Conservation (phyloP, 495 filamentous ascomycete species). For the Penicillium salamii region DNA sequence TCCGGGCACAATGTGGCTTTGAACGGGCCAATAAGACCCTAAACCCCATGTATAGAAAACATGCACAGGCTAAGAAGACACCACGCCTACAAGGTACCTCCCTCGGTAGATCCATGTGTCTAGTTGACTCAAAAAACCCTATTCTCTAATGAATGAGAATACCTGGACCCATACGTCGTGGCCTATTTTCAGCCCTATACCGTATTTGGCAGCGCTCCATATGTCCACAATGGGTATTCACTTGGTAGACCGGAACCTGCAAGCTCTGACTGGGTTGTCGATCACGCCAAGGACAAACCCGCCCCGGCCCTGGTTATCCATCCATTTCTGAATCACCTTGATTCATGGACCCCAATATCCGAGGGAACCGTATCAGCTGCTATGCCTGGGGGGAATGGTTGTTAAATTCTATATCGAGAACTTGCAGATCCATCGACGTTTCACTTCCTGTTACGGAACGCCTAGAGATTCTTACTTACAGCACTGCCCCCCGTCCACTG, state of each 20-base stretch:
- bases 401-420: slow-evolving; percentile 1
- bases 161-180: not conserved
- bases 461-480: slow-evolving; percentile 13
- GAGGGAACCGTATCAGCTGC: not conserved
- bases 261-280: not conserved
- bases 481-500: slow-evolving; percentile 23
- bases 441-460: slow-evolving; percentile 15
- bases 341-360: not conserved
- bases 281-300: not conserved
- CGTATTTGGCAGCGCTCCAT: not conserved
- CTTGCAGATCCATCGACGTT: slow-evolving; percentile 14
- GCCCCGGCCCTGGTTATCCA: not conserved
- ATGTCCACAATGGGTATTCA: not conserved
- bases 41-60: not conserved
- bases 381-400: slow-evolving; percentile 6
- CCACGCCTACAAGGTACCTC: too few relatives aligned
- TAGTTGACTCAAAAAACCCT: not conserved
- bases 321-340: slow-evolving; percentile 1
- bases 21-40: not conserved
- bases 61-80: too few relatives aligned
- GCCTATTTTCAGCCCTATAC: slow-evolving; percentile 6
- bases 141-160: not conserved
- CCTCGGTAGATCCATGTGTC: too few relatives aligned
- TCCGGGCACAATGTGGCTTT: not conserved
- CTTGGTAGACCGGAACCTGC: not conserved